A percentile compares a stretch with the other conserved stretches of the same genome.
Evolutionary conservation across 176 grass and related monocot genomes (phyloP).

Genomic region (Bothriochloa decipiens): DNA sequence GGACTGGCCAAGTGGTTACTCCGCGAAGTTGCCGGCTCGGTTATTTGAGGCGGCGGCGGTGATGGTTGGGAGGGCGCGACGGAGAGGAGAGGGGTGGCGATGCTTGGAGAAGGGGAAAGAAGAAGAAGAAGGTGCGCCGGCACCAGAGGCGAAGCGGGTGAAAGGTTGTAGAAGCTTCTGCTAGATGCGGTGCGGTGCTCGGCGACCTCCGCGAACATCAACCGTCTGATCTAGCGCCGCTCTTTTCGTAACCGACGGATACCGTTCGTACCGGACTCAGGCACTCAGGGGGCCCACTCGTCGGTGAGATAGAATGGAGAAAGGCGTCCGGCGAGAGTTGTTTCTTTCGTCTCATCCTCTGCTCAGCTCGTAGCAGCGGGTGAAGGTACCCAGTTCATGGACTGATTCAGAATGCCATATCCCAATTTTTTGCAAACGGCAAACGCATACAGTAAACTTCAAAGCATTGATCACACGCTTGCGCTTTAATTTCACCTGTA

Average conservation of each 20-base stretch:
- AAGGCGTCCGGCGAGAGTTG: too few species aligned
- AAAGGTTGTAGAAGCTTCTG: slow-evolving; percentile 50
- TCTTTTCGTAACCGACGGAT: neutral
- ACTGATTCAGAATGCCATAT: neutral
- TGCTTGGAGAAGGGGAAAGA: slow-evolving; percentile 57
- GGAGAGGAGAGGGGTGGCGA: slow-evolving; percentile 17
- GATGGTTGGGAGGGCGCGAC: neutral
- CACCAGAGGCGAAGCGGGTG: neutral
- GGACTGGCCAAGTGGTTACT: neutral
- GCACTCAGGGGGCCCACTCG: neutral
- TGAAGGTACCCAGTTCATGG: too few species aligned
- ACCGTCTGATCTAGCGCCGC: slow-evolving; percentile 9
- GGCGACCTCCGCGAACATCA: neutral
- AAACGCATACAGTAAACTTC: neutral
- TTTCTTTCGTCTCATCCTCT: neutral
- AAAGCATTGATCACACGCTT: neutral
- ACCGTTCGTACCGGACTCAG: neutral
- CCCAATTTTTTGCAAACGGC: neutral
- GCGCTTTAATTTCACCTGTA: too few species aligned
- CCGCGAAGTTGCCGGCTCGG: neutral
- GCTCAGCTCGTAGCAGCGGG: neutral
- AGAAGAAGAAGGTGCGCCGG: slow-evolving; percentile 36
- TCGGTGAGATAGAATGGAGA: neutral
- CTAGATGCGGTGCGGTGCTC: neutral
- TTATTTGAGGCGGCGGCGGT: slow-evolving; percentile 6